phyloP scores from a whole-genome alignment of 1,139 yeast species.

The Geotrichum citri-aurantii region DNA sequence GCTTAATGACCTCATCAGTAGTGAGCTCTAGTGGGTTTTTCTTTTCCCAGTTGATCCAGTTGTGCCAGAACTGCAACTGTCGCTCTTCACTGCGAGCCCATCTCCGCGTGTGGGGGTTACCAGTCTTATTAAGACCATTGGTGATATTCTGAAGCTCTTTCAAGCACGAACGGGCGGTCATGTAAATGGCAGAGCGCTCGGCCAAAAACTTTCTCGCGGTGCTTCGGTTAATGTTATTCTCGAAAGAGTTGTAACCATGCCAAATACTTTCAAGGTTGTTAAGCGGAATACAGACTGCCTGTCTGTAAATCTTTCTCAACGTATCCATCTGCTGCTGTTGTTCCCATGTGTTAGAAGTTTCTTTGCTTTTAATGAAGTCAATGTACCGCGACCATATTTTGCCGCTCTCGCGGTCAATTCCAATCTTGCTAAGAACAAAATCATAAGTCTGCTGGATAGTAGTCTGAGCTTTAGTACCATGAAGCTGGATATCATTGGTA shows the following conservation, averaged over 20 bases:
- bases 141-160: constrained; percentile 63
- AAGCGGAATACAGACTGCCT: constrained; percentile 66
- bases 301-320: constrained; percentile 67
- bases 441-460: constrained; percentile 78
- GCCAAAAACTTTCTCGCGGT: constrained; percentile 83
- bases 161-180: constrained; percentile 79
- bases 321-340: constrained; percentile 76
- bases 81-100: constrained; percentile 39
- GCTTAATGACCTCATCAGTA: constrained; percentile 44
- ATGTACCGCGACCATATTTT: constrained; percentile 78
- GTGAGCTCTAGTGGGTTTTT: constrained; percentile 54
- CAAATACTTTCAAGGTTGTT: constrained; percentile 71
- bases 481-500: constrained; percentile 63
- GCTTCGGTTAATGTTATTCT: constrained; percentile 63
- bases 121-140: constrained; percentile 42
- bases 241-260: constrained; percentile 79
- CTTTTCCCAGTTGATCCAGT: constrained; percentile 78
- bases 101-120: constrained; percentile 36
- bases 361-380: constrained; percentile 72
- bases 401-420: constrained; percentile 69
- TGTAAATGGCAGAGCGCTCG: constrained; percentile 79
- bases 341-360: constrained; percentile 79
- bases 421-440: constrained; percentile 71
- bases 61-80: constrained; percentile 50
- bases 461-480: constrained; percentile 78